A percentile compares a stretch with the other conserved stretches of the same genome.
Conservation (phyloP, 1,139 yeast genomes). For the Suhomyces terraborum region DNA sequence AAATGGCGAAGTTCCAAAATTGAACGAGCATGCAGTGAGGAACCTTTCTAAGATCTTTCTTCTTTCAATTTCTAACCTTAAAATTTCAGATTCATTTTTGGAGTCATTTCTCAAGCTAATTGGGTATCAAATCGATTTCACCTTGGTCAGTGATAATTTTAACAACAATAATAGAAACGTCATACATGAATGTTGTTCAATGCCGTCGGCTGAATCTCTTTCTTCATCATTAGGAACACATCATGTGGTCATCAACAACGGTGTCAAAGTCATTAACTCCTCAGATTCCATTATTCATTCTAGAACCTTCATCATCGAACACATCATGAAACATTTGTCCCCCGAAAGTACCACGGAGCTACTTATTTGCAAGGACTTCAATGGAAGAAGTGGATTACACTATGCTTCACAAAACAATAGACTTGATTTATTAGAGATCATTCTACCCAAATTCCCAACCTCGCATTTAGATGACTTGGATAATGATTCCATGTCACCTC, state of each 20-base stretch:
- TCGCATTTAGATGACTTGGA: conserved; percentile 55
- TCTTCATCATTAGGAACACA: conserved; percentile 33
- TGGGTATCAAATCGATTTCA: conserved; percentile 44
- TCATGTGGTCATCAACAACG: conserved; percentile 45
- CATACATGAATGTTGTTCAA: conserved; percentile 50
- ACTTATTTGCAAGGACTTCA: conserved; percentile 53
- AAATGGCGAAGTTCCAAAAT: neutral
- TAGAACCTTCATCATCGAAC: conserved; percentile 40
- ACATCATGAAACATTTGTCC: conserved; percentile 31
- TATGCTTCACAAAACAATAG: conserved; percentile 79
- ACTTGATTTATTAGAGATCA: conserved; percentile 51
- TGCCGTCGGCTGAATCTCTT: conserved; percentile 30
- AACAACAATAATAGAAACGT: conserved; percentile 44
- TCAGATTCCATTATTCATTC: conserved; percentile 47
- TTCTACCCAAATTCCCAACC: conserved; percentile 44
- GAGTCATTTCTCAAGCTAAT: conserved; percentile 47
- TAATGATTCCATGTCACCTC: conserved; percentile 77
- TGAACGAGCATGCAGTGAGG: conserved; percentile 25
- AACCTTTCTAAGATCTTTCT: conserved; percentile 66
- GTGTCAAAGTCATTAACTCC: conserved; percentile 46
- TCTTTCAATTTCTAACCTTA: conserved; percentile 56
- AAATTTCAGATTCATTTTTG: conserved; percentile 52
- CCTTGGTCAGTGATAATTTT: conserved; percentile 42
- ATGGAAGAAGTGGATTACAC: conserved; percentile 85
- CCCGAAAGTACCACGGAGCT: conserved; percentile 25